Base-by-base conservation (phyloP, 2,329 filamentous ascomycete species). In the Alternaria sp. region DNA sequence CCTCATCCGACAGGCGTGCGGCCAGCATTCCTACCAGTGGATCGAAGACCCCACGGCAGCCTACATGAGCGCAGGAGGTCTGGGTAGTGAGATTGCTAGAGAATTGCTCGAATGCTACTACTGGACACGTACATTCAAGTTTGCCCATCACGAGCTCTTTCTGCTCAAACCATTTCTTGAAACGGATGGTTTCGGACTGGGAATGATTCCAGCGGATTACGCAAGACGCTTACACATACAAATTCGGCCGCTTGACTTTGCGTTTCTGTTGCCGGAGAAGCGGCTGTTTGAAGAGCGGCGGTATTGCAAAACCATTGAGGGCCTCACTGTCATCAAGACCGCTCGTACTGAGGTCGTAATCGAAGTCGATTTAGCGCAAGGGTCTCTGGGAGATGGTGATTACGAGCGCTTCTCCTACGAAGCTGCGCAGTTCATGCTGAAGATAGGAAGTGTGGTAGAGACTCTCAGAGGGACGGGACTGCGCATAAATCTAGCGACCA, bases 31-130 rank as follows among this genome's bases (percentile, higher is more conserved):
- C 3, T 73, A 71, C 26, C 64, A 61, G 30, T 73, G 70, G 70
- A 46, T 64, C 15, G 66, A 69, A 25, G 70, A 73, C 25, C 69
- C 69, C 1, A 59, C 62, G 10, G 7, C 59, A 9, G 54, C 28
- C 5, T 57, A 59, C 7, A 21, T 69, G 10, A 47, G 44, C 10
- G 54, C 30, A 25, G 28, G 54, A 21, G 40, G 36, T 1, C 10
- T 67, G 13, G 69, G 64, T 19, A 3, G 6, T 2, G 46, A 56
- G 10, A 46, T 61, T 25, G 64, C 63, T 13, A 63, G 55, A 21
- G 70, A 73, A 28, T 55, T 73, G 45, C 55, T 73, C 7, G 68
- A 69, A 26, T 44, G 60, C 12, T 73, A 73, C 25, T 73, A 71
- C 40, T 67, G 59, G 65, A 68, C 55, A 8, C 65, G 66, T 10